These are phyloP conservation scores for Clathrus columnatus DNA, from an alignment of 768 basidiomycete genomes.

Conservation along the genomic window DNA sequence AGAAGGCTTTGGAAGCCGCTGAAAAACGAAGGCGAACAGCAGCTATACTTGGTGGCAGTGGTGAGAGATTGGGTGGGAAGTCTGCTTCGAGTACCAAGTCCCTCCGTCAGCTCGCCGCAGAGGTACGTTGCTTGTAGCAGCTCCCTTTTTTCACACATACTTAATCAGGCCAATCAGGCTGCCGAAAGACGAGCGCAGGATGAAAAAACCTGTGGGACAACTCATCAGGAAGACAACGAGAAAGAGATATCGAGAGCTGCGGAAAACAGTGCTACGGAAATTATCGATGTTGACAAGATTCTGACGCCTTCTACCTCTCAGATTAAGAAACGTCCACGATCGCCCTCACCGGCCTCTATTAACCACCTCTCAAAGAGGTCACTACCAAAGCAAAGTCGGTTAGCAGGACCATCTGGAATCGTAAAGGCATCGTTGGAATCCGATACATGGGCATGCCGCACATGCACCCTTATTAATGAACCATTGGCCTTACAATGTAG, in stretches of 20 bases:
- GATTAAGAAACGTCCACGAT: conserved; percentile 24
- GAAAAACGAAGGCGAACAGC: conserved; percentile 54
- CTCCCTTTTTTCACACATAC: too few species aligned
- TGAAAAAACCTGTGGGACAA: conserved; percentile 62
- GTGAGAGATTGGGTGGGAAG: conserved; percentile 53
- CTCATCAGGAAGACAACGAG: conserved; percentile 37
- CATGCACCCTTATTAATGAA: conserved; percentile 63
- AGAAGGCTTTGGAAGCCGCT: conserved; percentile 69
- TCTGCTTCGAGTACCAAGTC: conserved; percentile 35
- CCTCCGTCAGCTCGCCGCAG: conserved; percentile 65
- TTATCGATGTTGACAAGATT: conserved; percentile 30
- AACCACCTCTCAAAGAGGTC: conserved; percentile 9
- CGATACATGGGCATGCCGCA: conserved; percentile 26
- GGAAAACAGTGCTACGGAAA: conserved; percentile 51
- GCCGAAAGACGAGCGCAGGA: conserved; percentile 73
- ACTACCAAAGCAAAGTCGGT: neutral
- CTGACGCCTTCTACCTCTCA: neutral
- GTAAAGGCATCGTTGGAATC: neutral
- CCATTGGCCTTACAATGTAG: conserved; percentile 43
- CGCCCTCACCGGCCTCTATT: conserved; percentile 19
- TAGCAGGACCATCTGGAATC: conserved; percentile 7
- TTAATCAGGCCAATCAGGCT: conserved; percentile 43
- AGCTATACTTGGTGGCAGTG: conserved; percentile 36
- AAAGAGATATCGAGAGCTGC: conserved; percentile 64
- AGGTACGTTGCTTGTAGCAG: conserved; percentile 34